phyloP scores from a whole-genome alignment of 352 stramenopile genomes.

The Saprolegnia diclina region DNA sequence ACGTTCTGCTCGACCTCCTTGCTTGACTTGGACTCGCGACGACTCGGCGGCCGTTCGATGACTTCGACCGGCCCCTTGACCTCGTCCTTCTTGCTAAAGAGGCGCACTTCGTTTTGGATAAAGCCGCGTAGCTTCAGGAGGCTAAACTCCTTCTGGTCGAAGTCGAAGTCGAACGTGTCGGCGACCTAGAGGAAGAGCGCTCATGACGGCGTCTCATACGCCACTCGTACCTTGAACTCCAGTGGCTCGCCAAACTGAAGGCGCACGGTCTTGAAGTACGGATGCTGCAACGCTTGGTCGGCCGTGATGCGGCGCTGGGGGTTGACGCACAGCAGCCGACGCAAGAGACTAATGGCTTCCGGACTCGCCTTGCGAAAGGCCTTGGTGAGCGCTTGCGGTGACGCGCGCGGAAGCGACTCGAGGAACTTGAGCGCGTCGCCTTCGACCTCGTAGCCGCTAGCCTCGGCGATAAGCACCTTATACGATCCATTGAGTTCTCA shows the following conservation, averaged over 20 bases:
- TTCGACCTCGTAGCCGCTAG: constrained; percentile 56
- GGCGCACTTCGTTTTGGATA: constrained; percentile 71
- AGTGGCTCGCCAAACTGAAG: constrained; percentile 62
- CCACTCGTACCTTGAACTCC: constrained; percentile 35
- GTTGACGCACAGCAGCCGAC: constrained; percentile 82
- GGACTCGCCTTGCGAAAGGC: constrained; percentile 58
- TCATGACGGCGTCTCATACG: neutral
- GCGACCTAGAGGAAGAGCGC: constrained; percentile 30
- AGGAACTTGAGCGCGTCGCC: constrained; percentile 73
- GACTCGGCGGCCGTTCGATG: neutral
- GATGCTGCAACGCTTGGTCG: constrained; percentile 85
- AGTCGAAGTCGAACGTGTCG: constrained; percentile 76
- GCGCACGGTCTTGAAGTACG: constrained; percentile 83
- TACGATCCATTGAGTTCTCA: neutral
- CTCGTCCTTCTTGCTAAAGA: constrained; percentile 51
- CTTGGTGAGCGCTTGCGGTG: constrained; percentile 60
- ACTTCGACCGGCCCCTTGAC: constrained; percentile 20
- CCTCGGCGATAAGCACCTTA: neutral
- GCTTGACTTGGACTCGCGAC: constrained; percentile 8
- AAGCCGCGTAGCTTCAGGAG: constrained; percentile 54
- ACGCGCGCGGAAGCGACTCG: constrained; percentile 61
- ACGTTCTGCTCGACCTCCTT: constrained; percentile 25
- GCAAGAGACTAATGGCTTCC: constrained; percentile 61
- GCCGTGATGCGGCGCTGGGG: constrained; percentile 84
- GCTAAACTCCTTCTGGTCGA: constrained; percentile 66